Percentiles rank a stretch among this genome's conserved stretches.
Conservation (phyloP, 78 protist genomes). For the Protostelium mycophagum region DNA sequence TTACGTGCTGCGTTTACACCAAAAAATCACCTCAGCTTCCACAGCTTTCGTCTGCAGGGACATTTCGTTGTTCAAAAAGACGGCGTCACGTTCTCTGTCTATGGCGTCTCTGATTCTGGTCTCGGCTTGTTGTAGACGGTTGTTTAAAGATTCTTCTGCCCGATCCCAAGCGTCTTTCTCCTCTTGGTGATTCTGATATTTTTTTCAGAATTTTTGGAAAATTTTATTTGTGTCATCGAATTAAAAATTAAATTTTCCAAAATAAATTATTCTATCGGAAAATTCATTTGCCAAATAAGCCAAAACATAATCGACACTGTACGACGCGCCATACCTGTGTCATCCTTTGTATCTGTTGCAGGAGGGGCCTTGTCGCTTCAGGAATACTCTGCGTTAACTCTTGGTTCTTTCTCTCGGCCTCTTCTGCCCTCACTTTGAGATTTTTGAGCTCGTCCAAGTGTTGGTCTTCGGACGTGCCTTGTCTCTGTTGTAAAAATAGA, state of each 20-base stretch:
- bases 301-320: no score
- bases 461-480: background rate
- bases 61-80: background rate
- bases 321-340: no score
- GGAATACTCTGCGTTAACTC: background rate
- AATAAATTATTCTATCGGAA: no score
- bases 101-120: background rate
- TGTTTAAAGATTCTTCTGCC: background rate
- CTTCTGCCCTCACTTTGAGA: background rate
- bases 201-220: background rate
- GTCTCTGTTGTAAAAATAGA: background rate
- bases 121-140: background rate
- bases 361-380: background rate
- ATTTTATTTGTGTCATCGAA: background rate
- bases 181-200: background rate
- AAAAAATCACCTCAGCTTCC: background rate
- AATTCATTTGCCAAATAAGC: no score
- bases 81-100: background rate
- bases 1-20: no score
- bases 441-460: background rate
- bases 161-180: background rate
- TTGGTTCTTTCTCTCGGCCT: background rate
- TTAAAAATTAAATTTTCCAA: no score
- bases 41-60: background rate
- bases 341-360: background rate